These are phyloP conservation scores for Ustilago bromivora DNA, from an alignment of 1,284 basidiomycete genomes.

Conservation along the genomic window DNA sequence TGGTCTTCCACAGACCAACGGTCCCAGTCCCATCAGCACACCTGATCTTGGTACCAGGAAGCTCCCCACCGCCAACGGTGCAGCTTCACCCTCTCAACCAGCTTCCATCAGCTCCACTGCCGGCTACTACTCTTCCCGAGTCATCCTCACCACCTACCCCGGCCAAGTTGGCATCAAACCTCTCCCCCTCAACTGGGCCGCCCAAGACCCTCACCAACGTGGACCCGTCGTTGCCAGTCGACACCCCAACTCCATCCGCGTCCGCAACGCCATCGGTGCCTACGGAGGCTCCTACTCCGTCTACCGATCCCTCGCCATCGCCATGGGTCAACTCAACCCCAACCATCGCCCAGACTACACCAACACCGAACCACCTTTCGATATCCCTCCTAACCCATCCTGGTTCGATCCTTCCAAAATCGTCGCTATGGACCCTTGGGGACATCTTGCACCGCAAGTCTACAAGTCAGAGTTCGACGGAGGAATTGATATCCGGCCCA, in stretches of 20 bases:
- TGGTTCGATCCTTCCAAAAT: constrained; percentile 88
- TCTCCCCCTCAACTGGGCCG: constrained; percentile 84
- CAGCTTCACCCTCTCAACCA: constrained; percentile 30
- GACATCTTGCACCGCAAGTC: constrained; percentile 85
- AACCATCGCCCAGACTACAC: constrained; percentile 75
- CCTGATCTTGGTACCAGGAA: constrained; percentile 54
- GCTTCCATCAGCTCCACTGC: constrained; percentile 31
- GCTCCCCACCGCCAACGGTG: constrained; percentile 19
- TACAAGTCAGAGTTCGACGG: constrained; percentile 74
- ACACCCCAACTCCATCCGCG: constrained; percentile 84
- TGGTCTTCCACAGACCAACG: constrained; percentile 45
- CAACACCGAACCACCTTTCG: constrained; percentile 88
- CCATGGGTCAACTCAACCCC: constrained; percentile 85
- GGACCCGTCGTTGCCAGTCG: constrained; percentile 92
- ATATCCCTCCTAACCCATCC: constrained; percentile 81
- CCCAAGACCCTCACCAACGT: constrained; percentile 76
- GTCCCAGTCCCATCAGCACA: constrained; percentile 50
- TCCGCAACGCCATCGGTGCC: constrained; percentile 92
- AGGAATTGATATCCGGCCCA: constrained; percentile 64
- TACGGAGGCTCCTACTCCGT: constrained; percentile 94
- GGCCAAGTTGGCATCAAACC: constrained; percentile 75
- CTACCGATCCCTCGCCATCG: constrained; percentile 83
- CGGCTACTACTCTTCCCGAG: constrained; percentile 51
- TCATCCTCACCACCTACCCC: constrained; percentile 65
- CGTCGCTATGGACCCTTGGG: constrained; percentile 94